Evolutionary conservation across 345 rosid species (phyloP), one percentile per base, ranked within the genome.

Genomic region (Streptanthus diversifolius): DNA sequence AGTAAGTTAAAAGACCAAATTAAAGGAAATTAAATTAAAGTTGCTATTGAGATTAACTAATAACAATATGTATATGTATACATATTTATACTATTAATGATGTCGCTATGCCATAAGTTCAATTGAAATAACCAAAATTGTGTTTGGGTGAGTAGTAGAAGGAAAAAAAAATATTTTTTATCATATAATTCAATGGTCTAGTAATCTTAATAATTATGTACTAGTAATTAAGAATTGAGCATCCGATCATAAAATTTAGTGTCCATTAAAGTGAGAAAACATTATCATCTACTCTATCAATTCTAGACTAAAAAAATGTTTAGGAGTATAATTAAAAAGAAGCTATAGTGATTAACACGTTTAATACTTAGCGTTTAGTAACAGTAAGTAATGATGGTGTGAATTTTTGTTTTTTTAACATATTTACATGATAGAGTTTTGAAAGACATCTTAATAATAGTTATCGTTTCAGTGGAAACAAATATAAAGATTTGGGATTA

Each of bases 401-500:
- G 15, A 56, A 4, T 10, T 54, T 15, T 4, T 13, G 15, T 10
- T 24, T 8, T 3, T 47, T 22, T 47, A 61, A 10, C 21, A 59
- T 30, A 67, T 39, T 29, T 30, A 51, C 32, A 49, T 39, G 18
- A 59, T 58, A 40, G 33, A 58, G 52, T 55, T 63, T 69, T 24
- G 18, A 64, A 63, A 63, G 21, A 25, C 47, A 25, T 56, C 36
- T 36, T 73, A 51, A 62, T 33, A 37, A 60, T 60, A 65, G 24
- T 49, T 66, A 48, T 58, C 35, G 12, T 44, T 39, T 27, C 56
- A 13, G n/a, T 68, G 73, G 63, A 68, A 51, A 18, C 65, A 71
- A 73, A 73, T 63, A 43, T 43, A 44, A 32, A 73, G 30, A 52
- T 62, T 27, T 72, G 70, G 55, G n/a, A 63, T 54, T 41, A 63